phyloP scores from a whole-genome alignment of 352 stramenopile genomes.

The Peronospora farinosa region DNA sequence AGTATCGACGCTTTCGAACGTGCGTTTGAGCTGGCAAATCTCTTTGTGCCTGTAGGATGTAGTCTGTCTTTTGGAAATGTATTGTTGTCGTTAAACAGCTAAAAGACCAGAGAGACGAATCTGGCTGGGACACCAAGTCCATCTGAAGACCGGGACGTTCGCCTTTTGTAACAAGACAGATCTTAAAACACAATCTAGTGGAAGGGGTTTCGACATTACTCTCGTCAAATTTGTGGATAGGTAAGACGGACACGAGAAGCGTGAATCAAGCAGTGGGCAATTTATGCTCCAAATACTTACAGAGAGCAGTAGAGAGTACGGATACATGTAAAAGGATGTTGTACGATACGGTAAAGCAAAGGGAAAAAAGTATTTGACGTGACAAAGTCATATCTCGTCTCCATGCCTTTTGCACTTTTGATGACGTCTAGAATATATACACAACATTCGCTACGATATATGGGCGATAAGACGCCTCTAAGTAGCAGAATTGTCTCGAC shows the following conservation, averaged over 20 bases:
- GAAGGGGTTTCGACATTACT: constrained; percentile 6
- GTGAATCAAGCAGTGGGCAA: constrained; percentile 11
- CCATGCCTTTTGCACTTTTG: no score
- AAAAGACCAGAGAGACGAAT: constrained; percentile 19
- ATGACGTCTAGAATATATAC: no score
- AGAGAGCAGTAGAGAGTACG: constrained; percentile 5
- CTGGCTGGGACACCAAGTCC: neutral
- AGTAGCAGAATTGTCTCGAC: constrained; percentile 12
- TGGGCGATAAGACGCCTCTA: constrained; percentile 8
- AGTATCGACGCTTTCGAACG: constrained; percentile 5
- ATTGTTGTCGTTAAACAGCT: constrained; percentile 6
- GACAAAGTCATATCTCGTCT: no score
- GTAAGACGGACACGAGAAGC: constrained; percentile 13
- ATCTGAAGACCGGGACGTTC: constrained; percentile 25
- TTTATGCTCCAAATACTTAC: constrained; percentile 1
- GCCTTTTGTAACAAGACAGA: constrained; percentile 29
- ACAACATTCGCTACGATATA: neutral
- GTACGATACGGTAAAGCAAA: constrained; percentile 2
- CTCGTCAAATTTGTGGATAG: constrained; percentile 18
- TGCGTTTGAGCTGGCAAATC: constrained; percentile 24
- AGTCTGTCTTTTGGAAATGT: constrained; percentile 10
- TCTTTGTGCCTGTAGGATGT: constrained; percentile 19
- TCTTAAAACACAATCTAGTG: constrained; percentile 24
- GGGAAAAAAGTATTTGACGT: no score
- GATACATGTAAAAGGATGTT: constrained; percentile 20